Conservation (phyloP, 805 yeast species). For the Naumovozyma dairenensis region DNA sequence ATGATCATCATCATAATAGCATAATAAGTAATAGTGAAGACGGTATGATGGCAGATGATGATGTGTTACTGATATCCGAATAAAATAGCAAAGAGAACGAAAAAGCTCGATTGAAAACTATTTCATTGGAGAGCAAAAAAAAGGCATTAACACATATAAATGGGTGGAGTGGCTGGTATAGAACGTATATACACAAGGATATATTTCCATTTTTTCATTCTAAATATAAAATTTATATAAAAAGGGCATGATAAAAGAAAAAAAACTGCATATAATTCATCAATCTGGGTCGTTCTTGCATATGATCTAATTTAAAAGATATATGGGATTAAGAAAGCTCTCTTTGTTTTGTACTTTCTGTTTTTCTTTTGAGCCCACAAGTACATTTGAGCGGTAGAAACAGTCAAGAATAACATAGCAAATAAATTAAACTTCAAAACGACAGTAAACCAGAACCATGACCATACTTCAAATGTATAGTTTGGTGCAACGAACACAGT, state of each 20-base stretch:
- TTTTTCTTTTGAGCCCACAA: slow-evolving; percentile 88
- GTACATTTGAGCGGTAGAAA: slow-evolving; percentile 77
- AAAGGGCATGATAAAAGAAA: neutral
- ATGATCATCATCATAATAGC: slow-evolving; percentile 20
- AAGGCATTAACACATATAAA: no score
- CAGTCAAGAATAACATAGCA: slow-evolving; percentile 57
- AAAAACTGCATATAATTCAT: neutral
- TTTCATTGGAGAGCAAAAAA: no score
- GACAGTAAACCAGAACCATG: slow-evolving; percentile 65
- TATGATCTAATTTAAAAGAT: slow-evolving; percentile 34
- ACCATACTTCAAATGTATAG: slow-evolving; percentile 75
- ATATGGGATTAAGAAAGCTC: slow-evolving; percentile 74
- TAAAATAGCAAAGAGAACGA: slow-evolving; percentile 5
- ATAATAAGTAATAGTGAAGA: slow-evolving; percentile 10
- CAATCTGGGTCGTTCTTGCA: neutral
- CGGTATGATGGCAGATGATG: slow-evolving; percentile 16
- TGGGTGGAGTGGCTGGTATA: no score
- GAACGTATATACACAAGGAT: no score
- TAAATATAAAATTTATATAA: neutral
- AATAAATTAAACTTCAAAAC: slow-evolving; percentile 66
- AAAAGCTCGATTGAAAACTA: no score
- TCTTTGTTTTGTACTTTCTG: slow-evolving; percentile 63
- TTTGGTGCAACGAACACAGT: slow-evolving; percentile 81
- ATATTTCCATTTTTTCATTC: no score
- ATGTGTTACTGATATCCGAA: slow-evolving; percentile 20